Base-by-base conservation (phyloP, 176 grass and related monocot genomes). In the Triticum timopheevii region DNA sequence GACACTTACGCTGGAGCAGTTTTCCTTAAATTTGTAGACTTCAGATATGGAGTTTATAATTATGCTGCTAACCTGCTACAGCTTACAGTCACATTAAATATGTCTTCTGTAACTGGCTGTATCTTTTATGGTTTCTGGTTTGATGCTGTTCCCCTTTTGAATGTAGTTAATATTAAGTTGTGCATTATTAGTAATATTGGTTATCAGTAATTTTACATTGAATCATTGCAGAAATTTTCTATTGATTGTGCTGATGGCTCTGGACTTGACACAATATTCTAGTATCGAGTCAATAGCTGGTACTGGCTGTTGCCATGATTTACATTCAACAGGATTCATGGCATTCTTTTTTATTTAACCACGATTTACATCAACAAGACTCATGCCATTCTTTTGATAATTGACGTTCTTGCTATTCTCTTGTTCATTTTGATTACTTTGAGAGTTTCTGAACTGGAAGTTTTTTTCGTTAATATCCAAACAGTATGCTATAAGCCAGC, bases 401-500 rank as follows among this genome's bases (percentile, higher is more conserved):
- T 83, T 79, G 31, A 16, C 20, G 54, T 61, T 67, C 47, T 68
- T 76, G 4, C 22, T 44, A 19, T 80, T 74, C 77, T 59, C 15
- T 83, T 87, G 25, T 59, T 58, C 65, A 56, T 65, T 73, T 56
- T 80, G 11, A 12, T 84, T 33, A 82, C 54, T 8, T 10, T 88
- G 5, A 68, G 69, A 88, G 28, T 73, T 40, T 84, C 68, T 69
- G 86, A 90, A 92, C 67, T 28, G 45, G 70, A 90, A 73, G 63
- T 13, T 66, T 54, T 79, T 79, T 86, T 88, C 61, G 84, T 87
- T 66, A 78, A 45, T 61, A 73, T 87, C 74, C 36, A 87, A 86
- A 84, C 90, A 98, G 97, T 98, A 96, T 93, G 93, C 88, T 77
- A 90, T 92, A 74, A 93, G 93, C 78, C 97, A 96, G 34, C 85